These are phyloP conservation scores for Psophocarpus tetragonolobus DNA, from an alignment of 306 rosid species.

Conservation along the genomic window DNA sequence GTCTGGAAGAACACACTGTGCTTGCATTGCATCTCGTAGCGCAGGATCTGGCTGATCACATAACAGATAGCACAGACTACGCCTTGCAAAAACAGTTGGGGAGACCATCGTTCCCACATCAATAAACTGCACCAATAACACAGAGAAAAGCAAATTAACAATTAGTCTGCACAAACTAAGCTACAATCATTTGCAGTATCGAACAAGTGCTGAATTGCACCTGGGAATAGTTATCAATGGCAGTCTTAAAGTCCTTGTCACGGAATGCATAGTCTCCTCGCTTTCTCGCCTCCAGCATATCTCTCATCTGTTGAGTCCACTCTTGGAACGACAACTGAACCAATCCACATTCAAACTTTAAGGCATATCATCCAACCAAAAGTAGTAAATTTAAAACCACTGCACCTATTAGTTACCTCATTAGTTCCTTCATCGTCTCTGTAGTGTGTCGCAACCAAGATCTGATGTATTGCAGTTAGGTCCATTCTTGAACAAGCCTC, in stretches of 20 bases:
- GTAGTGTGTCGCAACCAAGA: conserved; percentile 82
- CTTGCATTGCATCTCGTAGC: conserved; percentile 98
- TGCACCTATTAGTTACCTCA: conserved; percentile 61
- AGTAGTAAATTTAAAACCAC: conserved; percentile 19
- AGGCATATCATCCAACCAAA: conserved; percentile 26
- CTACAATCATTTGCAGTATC: conserved; percentile 21
- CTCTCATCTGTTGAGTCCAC: conserved; percentile 99
- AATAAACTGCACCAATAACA: conserved; percentile 72
- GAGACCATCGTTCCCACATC: conserved; percentile 93
- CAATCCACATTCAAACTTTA: conserved; percentile 42
- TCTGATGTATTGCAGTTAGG: conserved; percentile 99
- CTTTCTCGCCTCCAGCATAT: conserved; percentile 94
- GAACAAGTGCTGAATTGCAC: conserved; percentile 43
- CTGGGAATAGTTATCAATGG: conserved; percentile 96
- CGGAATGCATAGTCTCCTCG: conserved; percentile 95
- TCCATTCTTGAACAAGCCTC: conserved; percentile 99
- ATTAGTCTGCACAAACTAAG: conserved; percentile 9
- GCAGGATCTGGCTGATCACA: conserved; percentile 94
- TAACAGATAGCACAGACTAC: conserved; percentile 90
- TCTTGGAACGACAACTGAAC: conserved; percentile 97
- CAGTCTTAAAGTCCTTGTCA: conserved; percentile 82
- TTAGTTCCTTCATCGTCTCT: conserved; percentile 95
- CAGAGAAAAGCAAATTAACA: conserved; percentile 12
- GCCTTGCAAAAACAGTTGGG: conserved; percentile 92
- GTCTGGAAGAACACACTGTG: conserved; percentile 88